Evolutionary conservation across 148 eudicot genomes (phyloP), one percentile per base, ranked within the genome.

Genomic region (Silene uniflora): DNA sequence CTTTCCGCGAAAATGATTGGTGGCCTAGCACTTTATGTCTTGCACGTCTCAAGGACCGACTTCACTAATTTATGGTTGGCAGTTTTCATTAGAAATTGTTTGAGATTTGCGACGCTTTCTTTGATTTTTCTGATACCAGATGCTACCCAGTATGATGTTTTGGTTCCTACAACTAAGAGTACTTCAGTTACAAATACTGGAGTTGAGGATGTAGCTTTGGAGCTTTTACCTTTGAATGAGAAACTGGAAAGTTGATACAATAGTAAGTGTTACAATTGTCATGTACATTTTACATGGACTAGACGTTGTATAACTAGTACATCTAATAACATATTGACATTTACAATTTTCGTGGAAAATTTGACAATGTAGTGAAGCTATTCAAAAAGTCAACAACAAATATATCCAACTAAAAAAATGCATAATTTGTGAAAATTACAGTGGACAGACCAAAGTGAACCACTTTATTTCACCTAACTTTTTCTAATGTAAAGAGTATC

Each of bases 1-100:
- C 86, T 90, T 11, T 68, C 83, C 0, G 70, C 88, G 0, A 88
- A 90, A 80, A 80, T 84, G 86, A 77, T 77, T 3, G 91, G 93
- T 12, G 93, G 89, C 25, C 35, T 85, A 67, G 79, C 83, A 10
- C 91, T 90, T 71, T 86, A 85, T 61, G 23, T 77, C 21, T 71
- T 90, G 18, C 78, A 88, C 66, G 87, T 90, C 52, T 85, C 93
- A n/a, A 80, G 93, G 71, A 86, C 81, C 42, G 80, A 90, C 71
- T 90, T 88, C 60, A 79, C 73, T 3, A 85, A 90, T 72, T 59
- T 90, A 76, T 90, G 91, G 91, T 59, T 88, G 17, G 92, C 80
- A 7, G 79, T 87, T 55, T 66, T 89, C 2, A 42, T 87, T 21
- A 82, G 92, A 72, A 87, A 89, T 72, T 55, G 83, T 69, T 59